Conservation (phyloP, 2,329 filamentous ascomycete species). For the Coniochaeta sp. region DNA sequence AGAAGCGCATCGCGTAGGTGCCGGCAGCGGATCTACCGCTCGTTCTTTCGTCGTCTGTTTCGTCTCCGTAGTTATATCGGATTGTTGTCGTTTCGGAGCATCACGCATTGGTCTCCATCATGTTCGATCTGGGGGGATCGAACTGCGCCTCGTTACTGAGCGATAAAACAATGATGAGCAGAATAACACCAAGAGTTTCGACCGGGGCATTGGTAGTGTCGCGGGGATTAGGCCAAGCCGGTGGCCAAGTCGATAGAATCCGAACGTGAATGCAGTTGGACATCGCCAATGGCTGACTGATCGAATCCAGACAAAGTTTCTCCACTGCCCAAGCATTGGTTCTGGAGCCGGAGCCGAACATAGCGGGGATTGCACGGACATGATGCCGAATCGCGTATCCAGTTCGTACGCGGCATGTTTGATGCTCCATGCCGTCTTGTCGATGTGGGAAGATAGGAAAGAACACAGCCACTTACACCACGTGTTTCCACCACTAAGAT, state of each 20-base stretch:
- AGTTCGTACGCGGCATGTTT: too few species aligned
- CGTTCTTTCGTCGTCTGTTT: neutral
- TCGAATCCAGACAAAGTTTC: neutral
- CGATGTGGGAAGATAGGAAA: too few species aligned
- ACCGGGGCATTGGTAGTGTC: too few species aligned
- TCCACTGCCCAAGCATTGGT: neutral
- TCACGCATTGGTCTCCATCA: neutral
- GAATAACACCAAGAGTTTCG: too few species aligned
- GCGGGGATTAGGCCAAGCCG: too few species aligned
- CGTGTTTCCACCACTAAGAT: too few species aligned
- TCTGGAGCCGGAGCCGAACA: too few species aligned
- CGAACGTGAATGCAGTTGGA: neutral
- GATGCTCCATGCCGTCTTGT: too few species aligned
- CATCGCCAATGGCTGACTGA: neutral
- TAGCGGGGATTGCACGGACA: neutral
- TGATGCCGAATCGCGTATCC: neutral
- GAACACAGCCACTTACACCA: too few species aligned
- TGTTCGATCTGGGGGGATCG: too few species aligned
- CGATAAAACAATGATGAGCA: too few species aligned
- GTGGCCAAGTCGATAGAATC: neutral
- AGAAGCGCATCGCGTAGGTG: conserved; percentile 42
- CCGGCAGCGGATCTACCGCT: neutral
- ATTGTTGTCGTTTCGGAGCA: neutral
- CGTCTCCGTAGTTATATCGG: neutral
- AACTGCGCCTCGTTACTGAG: too few species aligned